phyloP scores from a whole-genome alignment of 345 rosid species.

The Reutealis trisperma region DNA sequence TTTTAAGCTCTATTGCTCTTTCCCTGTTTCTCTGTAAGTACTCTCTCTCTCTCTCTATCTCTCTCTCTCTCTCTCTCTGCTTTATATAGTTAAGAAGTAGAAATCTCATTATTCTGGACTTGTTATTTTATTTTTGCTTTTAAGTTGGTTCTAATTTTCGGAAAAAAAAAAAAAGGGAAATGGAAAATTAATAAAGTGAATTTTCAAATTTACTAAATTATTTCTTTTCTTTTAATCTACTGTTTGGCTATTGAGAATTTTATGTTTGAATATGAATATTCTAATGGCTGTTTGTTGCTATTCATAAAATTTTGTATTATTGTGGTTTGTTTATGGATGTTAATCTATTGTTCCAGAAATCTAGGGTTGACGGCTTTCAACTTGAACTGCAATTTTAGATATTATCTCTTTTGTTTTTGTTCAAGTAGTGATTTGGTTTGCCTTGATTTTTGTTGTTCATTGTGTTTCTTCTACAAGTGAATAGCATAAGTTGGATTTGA shows the following conservation, averaged over 20 bases:
- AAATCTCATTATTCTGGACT: neutral
- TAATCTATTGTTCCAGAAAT: neutral
- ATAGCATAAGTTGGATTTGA: neutral
- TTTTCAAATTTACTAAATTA: too few species aligned
- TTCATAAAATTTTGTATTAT: too few species aligned
- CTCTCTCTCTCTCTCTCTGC: too few species aligned
- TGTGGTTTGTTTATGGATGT: too few species aligned
- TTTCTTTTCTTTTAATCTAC: neutral
- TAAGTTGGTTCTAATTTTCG: neutral
- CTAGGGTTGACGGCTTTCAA: neutral
- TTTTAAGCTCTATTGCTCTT: neutral
- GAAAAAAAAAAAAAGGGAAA: neutral
- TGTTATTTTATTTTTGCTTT: neutral
- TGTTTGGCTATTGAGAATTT: neutral
- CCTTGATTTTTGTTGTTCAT: neutral
- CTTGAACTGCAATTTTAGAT: neutral
- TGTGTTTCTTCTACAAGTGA: neutral
- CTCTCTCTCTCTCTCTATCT: too few species aligned
- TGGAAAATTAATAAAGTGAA: neutral
- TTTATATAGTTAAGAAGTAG: neutral
- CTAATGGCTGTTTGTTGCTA: neutral
- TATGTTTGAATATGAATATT: neutral
- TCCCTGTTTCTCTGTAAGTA: neutral
- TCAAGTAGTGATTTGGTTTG: neutral
- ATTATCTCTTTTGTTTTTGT: neutral